Evolutionary conservation across 2,329 filamentous ascomycete genomes (phyloP), one percentile per base, ranked within the genome.

Genomic region (Alternaria sp.): DNA sequence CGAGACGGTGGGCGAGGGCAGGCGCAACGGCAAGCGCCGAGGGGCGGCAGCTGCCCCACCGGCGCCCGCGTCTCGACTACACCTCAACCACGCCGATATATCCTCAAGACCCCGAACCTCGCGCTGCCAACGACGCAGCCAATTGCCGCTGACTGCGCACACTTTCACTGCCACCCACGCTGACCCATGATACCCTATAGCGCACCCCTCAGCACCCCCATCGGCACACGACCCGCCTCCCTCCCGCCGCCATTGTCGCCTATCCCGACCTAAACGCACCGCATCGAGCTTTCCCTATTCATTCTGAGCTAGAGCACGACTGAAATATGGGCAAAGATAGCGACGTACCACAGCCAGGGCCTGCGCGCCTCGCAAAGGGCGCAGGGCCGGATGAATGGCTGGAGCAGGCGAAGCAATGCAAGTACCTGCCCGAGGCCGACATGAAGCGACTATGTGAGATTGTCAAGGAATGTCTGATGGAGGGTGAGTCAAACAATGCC

Each of bases 391-490:
- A 97, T 80, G 94, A 98, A 83, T 99, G 96, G 96, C 87, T 99
- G 30, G 92, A 96, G 78, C 92, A 96, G 81, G 96, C 96, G 47
- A 97, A 97, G 82, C 92, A 96, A 81, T 98, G 96, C 84, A 96
- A 97, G 81, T 97, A 98, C 80, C 87, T 99, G 56, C 96, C 96
- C 53, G 96, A 99, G 83, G 84, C 90, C 66, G 93, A 96, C 76
- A 99, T 99, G 96, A 99, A 99, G 86, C 92, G 97, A 81, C 87
- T 99, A 52, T 99, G 96, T 81, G 96, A 99, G 84, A 97, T 97
- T 79, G 96, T 98, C 65, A 99, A 99, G 85, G 96, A 98, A 83
- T 96, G 93, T 70, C 87, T 99, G 75, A 99, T 99, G 96, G 96
- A 99, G 86, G 93, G 93, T 96, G 79, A 72, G 83, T 61, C 11